Conservation (phyloP, 139 green algal genomes). For the Raphidocelis subcapitata region DNA sequence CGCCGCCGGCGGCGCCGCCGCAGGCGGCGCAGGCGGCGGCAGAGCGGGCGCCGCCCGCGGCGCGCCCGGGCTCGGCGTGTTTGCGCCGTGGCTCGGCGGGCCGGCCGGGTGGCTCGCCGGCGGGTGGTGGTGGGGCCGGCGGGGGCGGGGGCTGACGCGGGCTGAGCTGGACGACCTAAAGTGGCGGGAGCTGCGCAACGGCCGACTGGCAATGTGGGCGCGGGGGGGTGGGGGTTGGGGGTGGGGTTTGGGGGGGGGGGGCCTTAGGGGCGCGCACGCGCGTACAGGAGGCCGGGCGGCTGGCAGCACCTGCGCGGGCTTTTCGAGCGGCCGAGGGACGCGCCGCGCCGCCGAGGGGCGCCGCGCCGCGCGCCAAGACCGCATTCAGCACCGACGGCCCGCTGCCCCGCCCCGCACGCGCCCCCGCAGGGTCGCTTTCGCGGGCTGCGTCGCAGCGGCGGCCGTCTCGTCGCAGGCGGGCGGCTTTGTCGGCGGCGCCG, state of each 20-base stretch:
- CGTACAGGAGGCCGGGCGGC: background rate
- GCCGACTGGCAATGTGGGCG: slow-evolving; percentile 29
- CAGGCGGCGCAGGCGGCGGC: background rate
- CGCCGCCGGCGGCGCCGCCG: background rate
- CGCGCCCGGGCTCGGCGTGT: slow-evolving; percentile 22
- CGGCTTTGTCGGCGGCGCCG: too few relatives aligned
- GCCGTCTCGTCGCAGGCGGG: background rate
- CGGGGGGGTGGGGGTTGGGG: slow-evolving; percentile 3
- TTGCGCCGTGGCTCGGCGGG: slow-evolving; percentile 22
- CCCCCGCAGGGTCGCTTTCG: slow-evolving; percentile 22
- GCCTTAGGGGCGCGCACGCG: background rate
- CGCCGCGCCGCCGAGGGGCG: too few relatives aligned
- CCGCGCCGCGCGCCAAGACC: too few relatives aligned
- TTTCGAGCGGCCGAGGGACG: too few relatives aligned
- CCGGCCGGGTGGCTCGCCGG: slow-evolving; percentile 22
- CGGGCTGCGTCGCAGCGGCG: slow-evolving; percentile 10
- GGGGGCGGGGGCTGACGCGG: slow-evolving; percentile 9
- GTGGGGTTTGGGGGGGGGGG: slow-evolving; percentile 30
- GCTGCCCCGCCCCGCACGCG: too few relatives aligned
- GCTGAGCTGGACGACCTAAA: slow-evolving; percentile 26
- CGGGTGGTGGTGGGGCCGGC: slow-evolving; percentile 30
- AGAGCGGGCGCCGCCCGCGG: slow-evolving; percentile 1
- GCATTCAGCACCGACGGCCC: too few relatives aligned
- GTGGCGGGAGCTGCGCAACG: slow-evolving; percentile 23
- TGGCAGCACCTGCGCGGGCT: too few relatives aligned